These are phyloP conservation scores for Solanum raphanifolium DNA, from an alignment of 257 asterid species.

Conservation along the genomic window DNA sequence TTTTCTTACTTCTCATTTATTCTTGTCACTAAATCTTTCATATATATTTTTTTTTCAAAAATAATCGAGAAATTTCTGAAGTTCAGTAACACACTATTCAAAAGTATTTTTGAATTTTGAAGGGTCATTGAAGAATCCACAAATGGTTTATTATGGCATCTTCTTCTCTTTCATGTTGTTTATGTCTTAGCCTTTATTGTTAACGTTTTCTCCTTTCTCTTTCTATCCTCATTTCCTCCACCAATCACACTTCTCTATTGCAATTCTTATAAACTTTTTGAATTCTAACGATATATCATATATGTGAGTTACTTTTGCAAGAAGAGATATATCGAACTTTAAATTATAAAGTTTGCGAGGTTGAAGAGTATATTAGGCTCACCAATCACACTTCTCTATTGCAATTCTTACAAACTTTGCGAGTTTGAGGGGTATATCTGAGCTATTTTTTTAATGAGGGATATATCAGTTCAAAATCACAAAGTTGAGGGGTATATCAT, in stretches of 20 bases:
- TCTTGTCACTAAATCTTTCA: background rate
- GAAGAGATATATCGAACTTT: background rate
- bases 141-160: constrained; percentile 3
- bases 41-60: background rate
- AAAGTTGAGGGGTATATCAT: background rate
- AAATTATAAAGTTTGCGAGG: background rate
- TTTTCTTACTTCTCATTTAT: background rate
- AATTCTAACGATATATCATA: background rate
- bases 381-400: background rate
- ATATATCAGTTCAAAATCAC: background rate
- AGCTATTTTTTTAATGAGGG: background rate
- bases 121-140: constrained; percentile 13
- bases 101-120: background rate
- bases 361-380: background rate
- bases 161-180: constrained; percentile 14
- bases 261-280: background rate
- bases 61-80: background rate
- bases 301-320: too few relatives aligned
- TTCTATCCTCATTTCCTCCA: background rate
- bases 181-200: constrained; percentile 18
- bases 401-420: background rate
- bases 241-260: background rate
- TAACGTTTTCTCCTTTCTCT: background rate
- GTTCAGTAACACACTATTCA: background rate
- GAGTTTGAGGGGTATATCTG: background rate